Evolutionary conservation across 495 filamentous ascomycete species (phyloP).

Genomic region (Penicillium arizonense): DNA sequence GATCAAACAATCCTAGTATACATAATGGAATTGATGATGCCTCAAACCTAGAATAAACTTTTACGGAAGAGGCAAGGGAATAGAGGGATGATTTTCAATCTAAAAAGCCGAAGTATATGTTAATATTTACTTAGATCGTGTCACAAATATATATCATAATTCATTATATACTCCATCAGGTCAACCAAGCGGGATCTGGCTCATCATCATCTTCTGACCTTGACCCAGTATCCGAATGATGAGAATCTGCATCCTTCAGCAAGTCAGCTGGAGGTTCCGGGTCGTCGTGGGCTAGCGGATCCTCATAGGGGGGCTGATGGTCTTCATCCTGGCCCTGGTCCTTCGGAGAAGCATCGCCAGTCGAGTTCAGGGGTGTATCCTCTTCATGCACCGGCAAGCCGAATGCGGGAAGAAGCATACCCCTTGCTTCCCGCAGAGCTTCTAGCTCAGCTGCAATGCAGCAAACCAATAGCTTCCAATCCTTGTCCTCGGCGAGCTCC

Average conservation of each 20-base stretch:
- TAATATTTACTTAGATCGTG: not conserved
- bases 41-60: too few relatives aligned
- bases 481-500: conserved; percentile 45
- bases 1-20: not conserved
- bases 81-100: too few relatives aligned
- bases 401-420: conserved; percentile 54
- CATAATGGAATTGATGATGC: too few relatives aligned
- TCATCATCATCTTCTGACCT: conserved; percentile 48
- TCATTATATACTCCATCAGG: conserved; percentile 25
- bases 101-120: too few relatives aligned
- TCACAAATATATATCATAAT: not conserved
- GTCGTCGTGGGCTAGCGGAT: conserved; percentile 29
- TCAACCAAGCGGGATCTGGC: conserved; percentile 48
- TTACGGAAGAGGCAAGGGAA: too few relatives aligned
- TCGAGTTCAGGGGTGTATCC: conserved; percentile 2
- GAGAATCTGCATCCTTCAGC: conserved; percentile 30
- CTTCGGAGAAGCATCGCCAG: conserved; percentile 8
- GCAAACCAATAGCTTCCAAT: conserved; percentile 87
- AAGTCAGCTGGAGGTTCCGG: conserved; percentile 41
- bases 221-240: conserved; percentile 19
- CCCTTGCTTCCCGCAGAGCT: conserved; percentile 69
- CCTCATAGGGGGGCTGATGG: conserved; percentile 1
- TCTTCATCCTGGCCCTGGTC: not conserved
- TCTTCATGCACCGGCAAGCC: conserved; percentile 15
- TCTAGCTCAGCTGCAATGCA: conserved; percentile 87